These are phyloP conservation scores for Globisporangium rhizosaccharum DNA, from an alignment of 352 stramenopile species.

Conservation along the genomic window DNA sequence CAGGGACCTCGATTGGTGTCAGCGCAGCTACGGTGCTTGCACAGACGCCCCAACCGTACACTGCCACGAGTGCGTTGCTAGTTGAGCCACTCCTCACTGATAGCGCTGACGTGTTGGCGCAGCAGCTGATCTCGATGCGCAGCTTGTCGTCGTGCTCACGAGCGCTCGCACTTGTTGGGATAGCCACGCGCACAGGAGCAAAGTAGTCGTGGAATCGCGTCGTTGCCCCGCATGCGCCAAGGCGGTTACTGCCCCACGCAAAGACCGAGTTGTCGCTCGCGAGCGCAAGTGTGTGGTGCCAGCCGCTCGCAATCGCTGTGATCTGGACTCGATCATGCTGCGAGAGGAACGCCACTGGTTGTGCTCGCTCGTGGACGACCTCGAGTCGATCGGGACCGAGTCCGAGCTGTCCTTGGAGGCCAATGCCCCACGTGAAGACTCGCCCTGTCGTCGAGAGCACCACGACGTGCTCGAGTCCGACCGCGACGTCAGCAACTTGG, in stretches of 20 bases:
- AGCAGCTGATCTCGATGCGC: constrained; percentile 14
- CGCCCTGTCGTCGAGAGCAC: constrained; percentile 19
- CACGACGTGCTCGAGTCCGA: constrained; percentile 26
- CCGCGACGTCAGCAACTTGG: constrained; percentile 16
- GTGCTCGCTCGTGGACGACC: constrained; percentile 11
- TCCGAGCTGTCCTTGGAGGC: constrained; percentile 26
- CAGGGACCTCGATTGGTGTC: constrained; percentile 7
- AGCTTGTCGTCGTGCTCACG: neutral
- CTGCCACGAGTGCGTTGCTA: constrained; percentile 7
- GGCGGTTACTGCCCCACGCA: constrained; percentile 33
- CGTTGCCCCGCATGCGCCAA: constrained; percentile 29
- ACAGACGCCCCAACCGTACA: constrained; percentile 23
- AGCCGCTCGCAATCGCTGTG: constrained; percentile 24
- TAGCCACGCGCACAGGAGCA: constrained; percentile 25
- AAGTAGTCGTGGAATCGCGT: constrained; percentile 47
- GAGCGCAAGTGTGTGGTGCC: constrained; percentile 30
- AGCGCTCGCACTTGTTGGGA: constrained; percentile 7
- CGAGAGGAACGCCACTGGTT: constrained; percentile 24
- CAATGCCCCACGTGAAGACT: constrained; percentile 38
- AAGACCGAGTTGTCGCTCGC: constrained; percentile 19
- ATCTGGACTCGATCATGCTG: constrained; percentile 9
- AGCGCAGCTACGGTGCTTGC: constrained; percentile 1
- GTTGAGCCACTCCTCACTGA: neutral
- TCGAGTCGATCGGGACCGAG: constrained; percentile 16
- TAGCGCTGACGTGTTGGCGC: constrained; percentile 19